phyloP scores from a whole-genome alignment of 2,329 filamentous ascomycete genomes.

The Pseudogymnoascus sp. region DNA sequence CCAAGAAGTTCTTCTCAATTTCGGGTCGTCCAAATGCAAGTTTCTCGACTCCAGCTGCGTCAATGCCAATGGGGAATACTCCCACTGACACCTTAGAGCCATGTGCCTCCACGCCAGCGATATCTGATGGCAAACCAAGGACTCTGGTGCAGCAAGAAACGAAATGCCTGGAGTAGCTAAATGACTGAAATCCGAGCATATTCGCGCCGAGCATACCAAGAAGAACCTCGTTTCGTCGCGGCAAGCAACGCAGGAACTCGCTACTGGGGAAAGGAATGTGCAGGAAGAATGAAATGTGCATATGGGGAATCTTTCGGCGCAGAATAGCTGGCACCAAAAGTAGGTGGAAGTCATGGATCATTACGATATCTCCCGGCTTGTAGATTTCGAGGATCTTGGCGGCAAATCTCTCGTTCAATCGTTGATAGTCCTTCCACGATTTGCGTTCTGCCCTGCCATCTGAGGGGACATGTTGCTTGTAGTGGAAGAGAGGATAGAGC shows the following conservation, averaged over 20 bases:
- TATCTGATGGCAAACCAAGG: conserved; percentile 82
- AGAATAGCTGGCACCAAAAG: conserved; percentile 84
- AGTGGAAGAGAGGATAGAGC: conserved; percentile 89
- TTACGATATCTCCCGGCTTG: conserved; percentile 84
- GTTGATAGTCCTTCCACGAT: conserved; percentile 88
- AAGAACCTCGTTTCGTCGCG: conserved; percentile 80
- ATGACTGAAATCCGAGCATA: conserved; percentile 91
- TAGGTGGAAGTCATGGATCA: conserved; percentile 92
- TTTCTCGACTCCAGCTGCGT: conserved; percentile 71
- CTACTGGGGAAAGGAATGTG: conserved; percentile 94
- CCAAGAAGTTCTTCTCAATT: conserved; percentile 64
- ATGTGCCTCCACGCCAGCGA: conserved; percentile 79
- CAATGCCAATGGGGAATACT: conserved; percentile 91
- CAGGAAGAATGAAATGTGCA: conserved; percentile 92
- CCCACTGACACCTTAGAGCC: conserved; percentile 85
- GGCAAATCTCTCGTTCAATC: conserved; percentile 88
- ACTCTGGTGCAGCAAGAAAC: conserved; percentile 89
- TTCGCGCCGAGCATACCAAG: conserved; percentile 87
- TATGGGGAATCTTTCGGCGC: conserved; percentile 76
- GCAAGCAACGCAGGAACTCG: conserved; percentile 86
- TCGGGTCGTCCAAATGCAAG: conserved; percentile 66
- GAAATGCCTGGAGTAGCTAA: conserved; percentile 92
- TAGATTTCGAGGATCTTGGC: conserved; percentile 83
- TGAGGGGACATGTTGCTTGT: conserved; percentile 87
- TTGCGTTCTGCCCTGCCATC: conserved; percentile 76